These are phyloP conservation scores for Syzygium syzygioides DNA, from an alignment of 441 rosid genomes.

Conservation along the genomic window DNA sequence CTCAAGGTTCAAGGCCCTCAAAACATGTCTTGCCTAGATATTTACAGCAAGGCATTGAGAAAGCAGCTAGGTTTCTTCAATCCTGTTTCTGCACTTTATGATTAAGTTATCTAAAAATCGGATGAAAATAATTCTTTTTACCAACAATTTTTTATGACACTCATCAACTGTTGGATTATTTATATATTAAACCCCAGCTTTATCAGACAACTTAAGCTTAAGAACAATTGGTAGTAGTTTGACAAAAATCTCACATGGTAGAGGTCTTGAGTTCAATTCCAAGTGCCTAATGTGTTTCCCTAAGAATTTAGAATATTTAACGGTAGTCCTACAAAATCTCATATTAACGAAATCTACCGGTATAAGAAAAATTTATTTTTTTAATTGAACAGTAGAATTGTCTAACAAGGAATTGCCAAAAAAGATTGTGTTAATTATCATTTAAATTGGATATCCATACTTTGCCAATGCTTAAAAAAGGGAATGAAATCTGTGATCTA, in stretches of 20 bases:
- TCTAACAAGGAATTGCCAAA: not conserved
- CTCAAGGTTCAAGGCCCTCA: no score
- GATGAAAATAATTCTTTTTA: not conserved
- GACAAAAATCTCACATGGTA: not conserved
- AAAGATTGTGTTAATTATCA: not conserved
- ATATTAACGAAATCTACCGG: not conserved
- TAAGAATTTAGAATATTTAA: not conserved
- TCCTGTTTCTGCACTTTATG: not conserved
- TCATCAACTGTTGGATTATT: not conserved
- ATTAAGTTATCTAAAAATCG: not conserved
- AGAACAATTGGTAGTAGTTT: fast-evolving
- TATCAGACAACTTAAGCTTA: fast-evolving
- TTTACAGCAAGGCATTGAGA: no score
- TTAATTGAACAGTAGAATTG: not conserved
- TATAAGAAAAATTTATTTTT: not conserved
- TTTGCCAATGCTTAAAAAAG: not conserved
- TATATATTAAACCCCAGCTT: not conserved
- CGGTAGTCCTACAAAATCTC: not conserved
- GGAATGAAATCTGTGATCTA: not conserved
- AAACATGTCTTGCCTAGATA: no score
- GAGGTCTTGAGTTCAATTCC: not conserved
- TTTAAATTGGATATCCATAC: not conserved
- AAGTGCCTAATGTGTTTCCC: fast-evolving
- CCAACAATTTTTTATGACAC: not conserved
- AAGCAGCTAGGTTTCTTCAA: no score